Conservation (phyloP, 2,329 filamentous ascomycete genomes). For the Fusarium subtropicale region DNA sequence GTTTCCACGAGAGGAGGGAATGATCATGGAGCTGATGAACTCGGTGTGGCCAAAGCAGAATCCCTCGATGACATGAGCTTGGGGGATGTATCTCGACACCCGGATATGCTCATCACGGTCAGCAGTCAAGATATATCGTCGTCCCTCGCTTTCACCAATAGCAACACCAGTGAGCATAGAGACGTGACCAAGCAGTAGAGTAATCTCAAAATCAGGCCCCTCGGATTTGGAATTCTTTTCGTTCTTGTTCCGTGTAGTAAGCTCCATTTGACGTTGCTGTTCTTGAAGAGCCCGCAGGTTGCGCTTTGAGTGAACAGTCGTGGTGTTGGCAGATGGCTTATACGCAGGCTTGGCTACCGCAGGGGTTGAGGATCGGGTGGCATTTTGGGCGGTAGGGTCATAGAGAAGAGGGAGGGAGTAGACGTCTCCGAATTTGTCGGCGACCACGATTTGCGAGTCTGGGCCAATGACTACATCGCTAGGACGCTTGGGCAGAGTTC, state of each 20-base stretch:
- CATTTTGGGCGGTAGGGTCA: slow-evolving; percentile 33
- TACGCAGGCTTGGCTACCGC: slow-evolving; percentile 47
- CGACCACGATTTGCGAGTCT: slow-evolving; percentile 80
- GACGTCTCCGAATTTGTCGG: slow-evolving; percentile 97
- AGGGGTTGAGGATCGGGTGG: slow-evolving; percentile 28
- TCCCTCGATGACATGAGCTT: slow-evolving; percentile 87
- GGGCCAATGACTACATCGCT: slow-evolving; percentile 78
- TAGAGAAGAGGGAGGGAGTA: slow-evolving; percentile 80
- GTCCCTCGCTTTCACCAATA: slow-evolving; percentile 59
- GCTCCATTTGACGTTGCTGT: slow-evolving; percentile 63
- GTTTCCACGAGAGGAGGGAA: slow-evolving; percentile 67
- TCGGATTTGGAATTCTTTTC: slow-evolving; percentile 50
- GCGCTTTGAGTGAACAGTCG: slow-evolving; percentile 73
- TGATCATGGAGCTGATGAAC: slow-evolving; percentile 82
- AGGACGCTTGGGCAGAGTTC: slow-evolving; percentile 89
- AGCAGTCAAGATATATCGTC: slow-evolving; percentile 65
- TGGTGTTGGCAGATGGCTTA: slow-evolving; percentile 65
- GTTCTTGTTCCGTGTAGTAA: slow-evolving; percentile 43
- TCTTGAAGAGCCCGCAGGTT: slow-evolving; percentile 71
- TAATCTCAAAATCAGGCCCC: slow-evolving; percentile 73
- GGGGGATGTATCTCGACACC: slow-evolving; percentile 81
- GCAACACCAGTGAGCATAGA: slow-evolving; percentile 88
- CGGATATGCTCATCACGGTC: slow-evolving; percentile 82
- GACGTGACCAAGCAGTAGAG: slow-evolving; percentile 89
- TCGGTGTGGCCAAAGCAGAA: slow-evolving; percentile 91